A percentile compares a stretch with the other conserved stretches of the same genome.
These are phyloP conservation scores for Akanthomyces uredinophilus DNA, from an alignment of 2,329 filamentous ascomycete genomes.

Conservation along the genomic window DNA sequence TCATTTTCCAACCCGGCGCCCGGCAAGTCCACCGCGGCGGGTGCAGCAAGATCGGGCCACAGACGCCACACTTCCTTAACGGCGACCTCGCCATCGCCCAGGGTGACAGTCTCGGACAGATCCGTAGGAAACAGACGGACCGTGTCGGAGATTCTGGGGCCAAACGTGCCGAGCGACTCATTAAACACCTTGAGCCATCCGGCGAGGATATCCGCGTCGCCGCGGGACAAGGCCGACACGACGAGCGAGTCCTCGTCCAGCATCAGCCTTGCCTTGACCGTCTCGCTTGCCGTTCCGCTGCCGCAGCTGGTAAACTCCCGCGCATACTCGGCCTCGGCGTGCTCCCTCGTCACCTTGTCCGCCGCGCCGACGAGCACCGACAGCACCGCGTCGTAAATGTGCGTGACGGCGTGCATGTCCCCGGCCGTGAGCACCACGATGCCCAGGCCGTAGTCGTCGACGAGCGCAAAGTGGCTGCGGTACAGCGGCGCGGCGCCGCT, in stretches of 20 bases:
- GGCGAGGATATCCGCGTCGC: conserved; percentile 19
- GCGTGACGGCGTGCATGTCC: conserved; percentile 22
- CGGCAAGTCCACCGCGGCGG: conserved; percentile 25
- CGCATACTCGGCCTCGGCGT: conserved; percentile 22
- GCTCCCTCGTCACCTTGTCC: conserved; percentile 24
- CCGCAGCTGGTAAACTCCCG: conserved; percentile 5
- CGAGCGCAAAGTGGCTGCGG: conserved; percentile 28
- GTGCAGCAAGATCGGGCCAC: conserved; percentile 22
- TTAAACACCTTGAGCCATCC: conserved; percentile 22
- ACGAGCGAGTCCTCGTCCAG: conserved; percentile 25
- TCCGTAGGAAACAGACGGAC: conserved; percentile 25
- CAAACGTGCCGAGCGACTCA: conserved; percentile 21
- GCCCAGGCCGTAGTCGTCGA: conserved; percentile 31
- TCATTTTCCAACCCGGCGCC: conserved; percentile 18
- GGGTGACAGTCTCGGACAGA: conserved; percentile 9
- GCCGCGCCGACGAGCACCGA: conserved; percentile 24
- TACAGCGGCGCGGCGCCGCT: conserved; percentile 31
- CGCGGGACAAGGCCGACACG: conserved; percentile 20
- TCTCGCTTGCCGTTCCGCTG: neutral
- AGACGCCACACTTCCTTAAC: conserved; percentile 24
- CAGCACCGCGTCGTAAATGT: conserved; percentile 26
- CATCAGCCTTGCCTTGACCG: conserved; percentile 18
- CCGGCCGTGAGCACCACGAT: neutral
- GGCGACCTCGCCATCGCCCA: conserved; percentile 16
- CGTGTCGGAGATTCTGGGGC: conserved; percentile 17